phyloP scores from a whole-genome alignment of 495 filamentous ascomycete species.

The Daldinia concentrica region DNA sequence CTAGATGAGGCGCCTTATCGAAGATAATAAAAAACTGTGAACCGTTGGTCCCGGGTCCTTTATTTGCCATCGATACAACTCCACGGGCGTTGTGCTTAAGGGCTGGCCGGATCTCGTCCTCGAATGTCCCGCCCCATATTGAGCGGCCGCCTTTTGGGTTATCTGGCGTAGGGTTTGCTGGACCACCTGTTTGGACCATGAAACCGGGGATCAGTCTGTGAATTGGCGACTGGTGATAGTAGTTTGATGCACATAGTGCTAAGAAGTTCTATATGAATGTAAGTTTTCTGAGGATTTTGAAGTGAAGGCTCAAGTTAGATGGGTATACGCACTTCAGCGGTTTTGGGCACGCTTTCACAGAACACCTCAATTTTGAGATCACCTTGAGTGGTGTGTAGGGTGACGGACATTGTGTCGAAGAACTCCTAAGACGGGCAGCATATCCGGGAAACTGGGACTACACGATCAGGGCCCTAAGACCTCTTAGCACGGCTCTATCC shows the following conservation, averaged over 20 bases:
- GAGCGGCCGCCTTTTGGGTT: constrained; percentile 82
- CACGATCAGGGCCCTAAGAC: neutral
- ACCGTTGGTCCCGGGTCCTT: constrained; percentile 84
- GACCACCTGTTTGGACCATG: constrained; percentile 91
- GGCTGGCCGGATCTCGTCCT: constrained; percentile 90
- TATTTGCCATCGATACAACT: constrained; percentile 94
- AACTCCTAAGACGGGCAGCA: neutral
- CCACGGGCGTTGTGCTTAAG: constrained; percentile 88
- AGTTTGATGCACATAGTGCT: constrained; percentile 87
- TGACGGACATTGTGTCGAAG: constrained; percentile 64
- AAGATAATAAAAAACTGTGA: constrained; percentile 95
- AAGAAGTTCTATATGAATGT: constrained; percentile 82
- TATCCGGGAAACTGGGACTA: neutral
- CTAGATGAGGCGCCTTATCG: constrained; percentile 87
- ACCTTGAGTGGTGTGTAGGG: constrained; percentile 89
- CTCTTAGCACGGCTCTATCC: neutral
- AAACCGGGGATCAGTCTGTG: constrained; percentile 90
- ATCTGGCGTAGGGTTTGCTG: constrained; percentile 66
- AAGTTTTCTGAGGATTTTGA: neutral
- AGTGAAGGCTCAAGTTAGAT: neutral
- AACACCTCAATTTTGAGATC: constrained; percentile 97
- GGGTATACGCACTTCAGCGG: constrained; percentile 68
- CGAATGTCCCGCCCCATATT: constrained; percentile 84
- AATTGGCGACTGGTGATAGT: constrained; percentile 89
- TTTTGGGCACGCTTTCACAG: constrained; percentile 92